Conservation (phyloP, 805 yeast species). For the Cyberlindnera nakhonratchasimensis region DNA sequence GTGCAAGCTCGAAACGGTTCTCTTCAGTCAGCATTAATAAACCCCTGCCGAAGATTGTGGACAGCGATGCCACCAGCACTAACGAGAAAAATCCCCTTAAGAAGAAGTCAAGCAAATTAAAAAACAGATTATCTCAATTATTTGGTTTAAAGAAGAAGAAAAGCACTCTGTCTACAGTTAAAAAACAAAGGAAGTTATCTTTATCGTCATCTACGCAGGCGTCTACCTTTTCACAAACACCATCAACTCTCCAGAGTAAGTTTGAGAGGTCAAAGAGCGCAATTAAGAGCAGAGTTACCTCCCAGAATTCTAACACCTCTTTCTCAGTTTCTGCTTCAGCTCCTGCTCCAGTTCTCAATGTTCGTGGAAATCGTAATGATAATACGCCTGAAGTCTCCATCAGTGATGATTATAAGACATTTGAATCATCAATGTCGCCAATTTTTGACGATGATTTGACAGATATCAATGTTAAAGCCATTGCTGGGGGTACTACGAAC, state of each 20-base stretch:
- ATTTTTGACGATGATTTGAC: slow-evolving; percentile 23
- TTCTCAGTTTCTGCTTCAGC: background rate
- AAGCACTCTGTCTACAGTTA: background rate
- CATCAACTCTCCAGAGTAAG: slow-evolving; percentile 1
- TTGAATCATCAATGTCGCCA: slow-evolving; percentile 26
- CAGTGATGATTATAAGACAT: slow-evolving; percentile 19
- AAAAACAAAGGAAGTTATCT: background rate
- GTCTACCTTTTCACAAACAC: background rate
- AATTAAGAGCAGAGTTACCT: background rate
- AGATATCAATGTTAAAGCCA: slow-evolving; percentile 8
- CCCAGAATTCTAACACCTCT: background rate
- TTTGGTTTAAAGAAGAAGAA: slow-evolving; percentile 17
- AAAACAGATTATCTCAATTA: slow-evolving; percentile 26
- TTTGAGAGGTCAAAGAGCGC: slow-evolving; percentile 1
- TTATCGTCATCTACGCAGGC: background rate
- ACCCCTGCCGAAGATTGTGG: slow-evolving; percentile 18
- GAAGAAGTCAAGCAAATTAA: slow-evolving; percentile 14
- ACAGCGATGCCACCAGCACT: slow-evolving; percentile 2
- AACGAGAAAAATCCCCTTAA: slow-evolving; percentile 8
- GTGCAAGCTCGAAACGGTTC: slow-evolving; percentile 14
- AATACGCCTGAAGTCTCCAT: slow-evolving; percentile 16
- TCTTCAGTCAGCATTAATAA: slow-evolving; percentile 22
- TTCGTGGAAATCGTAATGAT: background rate
- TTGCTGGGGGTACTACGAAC: slow-evolving; percentile 11
- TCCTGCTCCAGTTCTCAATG: background rate